Base-by-base conservation (phyloP, 1,284 basidiomycete species). In the Pseudozyma pruni region DNA sequence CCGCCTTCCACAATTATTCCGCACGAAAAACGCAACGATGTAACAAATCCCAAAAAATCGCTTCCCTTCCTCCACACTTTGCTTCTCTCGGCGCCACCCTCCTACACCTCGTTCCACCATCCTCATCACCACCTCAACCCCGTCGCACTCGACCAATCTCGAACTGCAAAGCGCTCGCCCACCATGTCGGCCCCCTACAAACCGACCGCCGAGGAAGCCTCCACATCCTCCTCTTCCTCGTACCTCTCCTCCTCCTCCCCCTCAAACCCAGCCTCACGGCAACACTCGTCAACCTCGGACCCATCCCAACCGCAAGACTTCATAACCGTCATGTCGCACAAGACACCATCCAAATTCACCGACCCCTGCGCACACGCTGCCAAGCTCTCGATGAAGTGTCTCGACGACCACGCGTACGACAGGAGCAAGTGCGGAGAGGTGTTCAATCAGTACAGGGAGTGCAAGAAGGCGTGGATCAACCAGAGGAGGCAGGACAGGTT, bases 341-440 rank as follows among this genome's bases (percentile, higher is more conserved):
- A 80, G 35, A 64, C 70, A 8, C 67, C 76, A 6, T 69, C 68
- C 22, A 75, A 79, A 53, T 79, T 48, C 42, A 73, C 72, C 13
- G 80, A 81, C 41, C 80, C 80, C 0, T 81, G 80, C 47, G 74
- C 71, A 25, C 63, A 76, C n/a, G 80, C 80, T 0, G 76, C 79
- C 22, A 63, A 75, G 47, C 69, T 75, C 23, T 72, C 66, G 11
- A 81, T 81, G 76, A 71, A 75, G 49, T 81, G 80, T 37, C 62
- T 81, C 29, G 79, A 81, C 53, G 69, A 72, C 17, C 50, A 81
- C 23, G 60, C 57, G 5, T 81, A 80, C 59, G 80, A 81, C 40
- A 46, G 78, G 19, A 20, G 45, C 40, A 71, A 75, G 55, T 81
- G 80, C 60, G 46, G 59, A 8, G 60, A 80, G 8, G 73, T 73